Percentiles rank a stretch among this genome's conserved stretches.
phyloP scores from a whole-genome alignment of 768 basidiomycete genomes.

The Leccinellum rugosiceps region DNA sequence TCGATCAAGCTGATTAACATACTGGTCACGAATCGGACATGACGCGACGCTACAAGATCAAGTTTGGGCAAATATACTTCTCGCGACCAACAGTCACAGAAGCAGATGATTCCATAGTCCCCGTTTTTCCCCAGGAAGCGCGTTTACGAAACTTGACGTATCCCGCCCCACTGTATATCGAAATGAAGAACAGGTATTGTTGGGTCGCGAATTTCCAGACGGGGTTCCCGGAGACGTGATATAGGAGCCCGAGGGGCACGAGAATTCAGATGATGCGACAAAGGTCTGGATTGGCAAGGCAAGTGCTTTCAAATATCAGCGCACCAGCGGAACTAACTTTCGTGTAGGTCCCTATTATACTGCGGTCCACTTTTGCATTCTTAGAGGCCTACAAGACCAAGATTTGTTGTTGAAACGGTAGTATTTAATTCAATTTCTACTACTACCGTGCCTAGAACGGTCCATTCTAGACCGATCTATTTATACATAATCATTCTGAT shows the following conservation, averaged over 20 bases:
- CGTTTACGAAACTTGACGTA: slow-evolving; percentile 93
- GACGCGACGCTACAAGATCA: slow-evolving; percentile 93
- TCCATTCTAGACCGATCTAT: no score
- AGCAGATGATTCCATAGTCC: slow-evolving; percentile 89
- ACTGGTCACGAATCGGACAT: slow-evolving; percentile 80
- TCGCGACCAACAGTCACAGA: slow-evolving; percentile 94
- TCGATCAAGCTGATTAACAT: slow-evolving; percentile 96
- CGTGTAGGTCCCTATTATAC: slow-evolving; percentile 92
- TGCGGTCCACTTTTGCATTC: slow-evolving; percentile 95
- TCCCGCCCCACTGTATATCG: slow-evolving; percentile 92
- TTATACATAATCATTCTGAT: no score
- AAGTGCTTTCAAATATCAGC: slow-evolving; percentile 20
- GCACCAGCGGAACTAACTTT: slow-evolving; percentile 11
- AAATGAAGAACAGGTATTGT: slow-evolving; percentile 86
- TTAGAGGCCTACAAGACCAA: slow-evolving; percentile 72
- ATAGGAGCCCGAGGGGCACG: slow-evolving; percentile 74
- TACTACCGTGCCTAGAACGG: no score
- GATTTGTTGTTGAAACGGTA: no score
- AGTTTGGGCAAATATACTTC: slow-evolving; percentile 96
- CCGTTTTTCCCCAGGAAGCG: slow-evolving; percentile 96
- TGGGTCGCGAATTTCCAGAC: slow-evolving; percentile 78
- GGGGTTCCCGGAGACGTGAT: slow-evolving; percentile 76
- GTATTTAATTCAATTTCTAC: no score
- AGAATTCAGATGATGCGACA: slow-evolving; percentile 57
- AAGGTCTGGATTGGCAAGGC: slow-evolving; percentile 98